phyloP scores from a whole-genome alignment of 495 filamentous ascomycete species.

The Penicillium goetzii region DNA sequence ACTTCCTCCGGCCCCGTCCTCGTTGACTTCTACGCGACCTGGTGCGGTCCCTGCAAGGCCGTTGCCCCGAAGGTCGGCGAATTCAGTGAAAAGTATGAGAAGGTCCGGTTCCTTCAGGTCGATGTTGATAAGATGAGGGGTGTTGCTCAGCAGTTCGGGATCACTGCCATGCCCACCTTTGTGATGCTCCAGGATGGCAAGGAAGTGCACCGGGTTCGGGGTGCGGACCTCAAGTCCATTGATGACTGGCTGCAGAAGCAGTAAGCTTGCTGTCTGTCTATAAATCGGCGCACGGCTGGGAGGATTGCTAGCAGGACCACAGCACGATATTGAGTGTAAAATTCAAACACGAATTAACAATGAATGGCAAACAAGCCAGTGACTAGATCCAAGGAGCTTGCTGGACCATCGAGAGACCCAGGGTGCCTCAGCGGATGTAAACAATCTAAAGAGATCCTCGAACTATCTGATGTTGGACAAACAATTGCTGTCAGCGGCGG shows the following conservation, averaged over 20 bases:
- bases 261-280: not conserved
- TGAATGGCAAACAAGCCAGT: not conserved
- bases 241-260: constrained; percentile 26
- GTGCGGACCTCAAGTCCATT: constrained; percentile 69
- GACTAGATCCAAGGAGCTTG: not conserved
- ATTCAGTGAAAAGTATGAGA: constrained; percentile 45
- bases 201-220: constrained; percentile 64
- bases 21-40: constrained; percentile 38
- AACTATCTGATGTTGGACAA: no score
- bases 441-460: no score
- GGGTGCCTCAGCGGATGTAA: no score
- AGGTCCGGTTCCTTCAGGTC: constrained; percentile 77
- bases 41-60: constrained; percentile 36
- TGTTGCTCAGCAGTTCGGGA: constrained; percentile 68
- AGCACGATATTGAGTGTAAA: not conserved
- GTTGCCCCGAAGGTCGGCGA: constrained; percentile 34
- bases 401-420: no score
- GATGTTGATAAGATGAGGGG: constrained; percentile 82
- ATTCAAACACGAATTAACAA: not conserved
- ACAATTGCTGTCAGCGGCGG: no score
- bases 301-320: not conserved
- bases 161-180: constrained; percentile 93
- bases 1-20: constrained; percentile 31
- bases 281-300: not conserved
- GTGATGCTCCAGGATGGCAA: constrained; percentile 74